Conservation (phyloP, 768 basidiomycete species). For the Podaxis carcinomalis region DNA sequence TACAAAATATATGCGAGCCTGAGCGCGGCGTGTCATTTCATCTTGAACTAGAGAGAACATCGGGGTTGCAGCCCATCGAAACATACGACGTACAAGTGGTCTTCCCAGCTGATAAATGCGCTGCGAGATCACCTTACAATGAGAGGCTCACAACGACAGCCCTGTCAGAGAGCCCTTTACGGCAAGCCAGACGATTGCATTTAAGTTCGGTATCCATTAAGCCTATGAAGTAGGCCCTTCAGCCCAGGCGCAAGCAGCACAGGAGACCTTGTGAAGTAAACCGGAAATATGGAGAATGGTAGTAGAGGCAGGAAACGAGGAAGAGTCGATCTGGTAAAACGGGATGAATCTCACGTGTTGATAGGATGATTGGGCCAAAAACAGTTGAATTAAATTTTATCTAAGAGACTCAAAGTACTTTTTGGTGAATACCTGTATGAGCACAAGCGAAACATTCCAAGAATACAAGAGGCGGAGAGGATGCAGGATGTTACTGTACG, state of each 20-base stretch:
- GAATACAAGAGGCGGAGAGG: conserved; percentile 11
- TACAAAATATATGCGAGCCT: conserved; percentile 89
- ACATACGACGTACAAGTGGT: conserved; percentile 23
- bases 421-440: neutral
- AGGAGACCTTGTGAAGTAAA: neutral
- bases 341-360: neutral
- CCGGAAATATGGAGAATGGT: neutral
- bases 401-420: neutral
- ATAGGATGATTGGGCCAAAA: neutral
- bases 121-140: neutral
- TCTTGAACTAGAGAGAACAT: neutral
- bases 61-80: neutral
- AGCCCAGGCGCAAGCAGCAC: neutral
- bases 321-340: neutral
- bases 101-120: conserved; percentile 11
- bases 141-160: conserved; percentile 71
- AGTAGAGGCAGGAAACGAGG: neutral
- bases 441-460: neutral
- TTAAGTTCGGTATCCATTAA: conserved; percentile 72
- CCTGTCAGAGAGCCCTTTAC: conserved; percentile 64
- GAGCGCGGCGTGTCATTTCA: conserved; percentile 2
- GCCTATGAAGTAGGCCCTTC: too few relatives aligned
- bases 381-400: neutral
- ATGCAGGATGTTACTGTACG: conserved; percentile 1
- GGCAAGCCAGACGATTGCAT: conserved; percentile 77